Evolutionary conservation across 768 basidiomycete genomes (phyloP), one percentile per base, ranked within the genome.

Genomic region (Pulveroboletus sp.): DNA sequence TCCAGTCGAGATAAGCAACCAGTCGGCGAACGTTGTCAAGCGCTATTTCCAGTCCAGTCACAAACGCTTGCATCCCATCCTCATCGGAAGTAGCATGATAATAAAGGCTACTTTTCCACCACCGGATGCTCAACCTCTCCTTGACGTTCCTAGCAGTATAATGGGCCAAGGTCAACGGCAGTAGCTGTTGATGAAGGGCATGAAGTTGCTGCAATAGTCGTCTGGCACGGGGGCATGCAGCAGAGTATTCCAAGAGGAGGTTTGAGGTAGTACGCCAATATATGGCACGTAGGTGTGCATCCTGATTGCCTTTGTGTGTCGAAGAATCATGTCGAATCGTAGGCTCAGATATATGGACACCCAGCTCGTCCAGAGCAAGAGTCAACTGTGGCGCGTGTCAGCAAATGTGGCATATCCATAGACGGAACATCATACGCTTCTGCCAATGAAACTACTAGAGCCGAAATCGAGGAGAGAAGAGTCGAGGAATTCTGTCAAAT

Each of bases 241-340:
- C 65, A 5, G 66, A 64, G 47, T 68, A 69, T 48, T 68, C 68
- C 24, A 68, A 48, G 17, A 69, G 58, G 14, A 68, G 62, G 37
- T 64, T 68, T 5, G 68, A 68, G 1, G 66, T 39, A 5, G 64
- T 62, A 26, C 62, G 68, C 56, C 55, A 62, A 43, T 57, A 67
- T 42, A 69, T 57, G 4, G 58, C 66, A 32, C 59, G 49, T 12
- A 64, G 47, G 18, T 47, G 63, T 26, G 42, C 43, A 10, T 61
- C 56, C 11, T 47, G 55, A 17, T 39, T 15, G 1, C 46, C 31
- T 36, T 31, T 41, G 3, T 39, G 39, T 31, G 32, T 39, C 26
- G 14, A n/a, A 10, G 39, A 33, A 50, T 31, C 39, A 27, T 27
- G 39, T 8, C 41, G 38, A 36, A 35, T n/a, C 14, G 9, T 17